These are phyloP conservation scores for Dioscorea cayenensis DNA, from an alignment of 116 monocot species.

Conservation along the genomic window DNA sequence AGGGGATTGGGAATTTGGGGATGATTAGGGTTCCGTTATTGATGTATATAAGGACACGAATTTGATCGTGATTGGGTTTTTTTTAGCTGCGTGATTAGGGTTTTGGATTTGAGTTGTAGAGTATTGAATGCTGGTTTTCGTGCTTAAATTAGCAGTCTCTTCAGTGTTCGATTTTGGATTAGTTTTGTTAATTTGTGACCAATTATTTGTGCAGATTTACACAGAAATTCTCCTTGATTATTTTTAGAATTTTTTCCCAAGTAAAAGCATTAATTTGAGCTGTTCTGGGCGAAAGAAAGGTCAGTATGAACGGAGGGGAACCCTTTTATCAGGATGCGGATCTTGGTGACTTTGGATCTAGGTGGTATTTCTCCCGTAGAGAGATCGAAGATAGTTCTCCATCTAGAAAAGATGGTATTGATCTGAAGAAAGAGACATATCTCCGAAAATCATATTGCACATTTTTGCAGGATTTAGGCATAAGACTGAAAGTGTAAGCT, in stretches of 20 bases:
- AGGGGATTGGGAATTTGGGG: not conserved
- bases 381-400: constrained; percentile 92
- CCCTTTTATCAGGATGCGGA: not conserved
- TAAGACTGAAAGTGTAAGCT: constrained; percentile 85
- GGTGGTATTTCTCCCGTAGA: constrained; percentile 72
- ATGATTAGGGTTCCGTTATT: not conserved
- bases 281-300: not conserved
- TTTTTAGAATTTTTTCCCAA: not conserved
- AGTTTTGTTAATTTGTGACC: not conserved
- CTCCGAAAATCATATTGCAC: constrained; percentile 80
- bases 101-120: not conserved
- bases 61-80: not conserved
- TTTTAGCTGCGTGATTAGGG: not conserved
- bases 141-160: not conserved
- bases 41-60: not conserved
- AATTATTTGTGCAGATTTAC: not conserved
- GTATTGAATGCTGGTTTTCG: not conserved
- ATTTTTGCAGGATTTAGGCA: constrained; percentile 77
- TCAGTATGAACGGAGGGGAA: not conserved
- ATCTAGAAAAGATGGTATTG: constrained; percentile 82
- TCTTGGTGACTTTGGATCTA: constrained; percentile 24
- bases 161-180: not conserved
- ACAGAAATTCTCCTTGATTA: not conserved
- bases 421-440: constrained; percentile 87
- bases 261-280: not conserved